phyloP scores from a whole-genome alignment of 768 basidiomycete genomes.

The Trametes cubensis region DNA sequence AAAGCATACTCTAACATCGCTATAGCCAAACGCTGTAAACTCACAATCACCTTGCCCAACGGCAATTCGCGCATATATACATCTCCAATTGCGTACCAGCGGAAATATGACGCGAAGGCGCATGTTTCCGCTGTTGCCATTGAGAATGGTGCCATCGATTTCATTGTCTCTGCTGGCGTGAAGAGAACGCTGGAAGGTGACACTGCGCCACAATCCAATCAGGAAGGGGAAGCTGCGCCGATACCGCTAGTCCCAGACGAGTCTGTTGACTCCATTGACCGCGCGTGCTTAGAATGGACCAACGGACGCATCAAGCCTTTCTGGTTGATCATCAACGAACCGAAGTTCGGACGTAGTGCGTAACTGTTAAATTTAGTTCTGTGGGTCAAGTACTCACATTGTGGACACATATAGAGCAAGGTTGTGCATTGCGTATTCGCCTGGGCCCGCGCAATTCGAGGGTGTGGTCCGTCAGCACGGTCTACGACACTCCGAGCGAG shows the following conservation, averaged over 20 bases:
- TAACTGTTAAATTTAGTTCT: conserved; percentile 33
- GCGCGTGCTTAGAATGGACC: conserved; percentile 58
- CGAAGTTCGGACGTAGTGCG: conserved; percentile 45
- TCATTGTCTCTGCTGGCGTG: conserved; percentile 51
- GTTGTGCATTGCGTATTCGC: conserved; percentile 59
- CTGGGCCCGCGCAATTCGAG: conserved; percentile 52
- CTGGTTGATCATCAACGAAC: conserved; percentile 55
- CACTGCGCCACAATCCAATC: conserved; percentile 11
- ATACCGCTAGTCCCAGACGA: conserved; percentile 9
- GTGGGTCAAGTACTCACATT: conserved; percentile 25
- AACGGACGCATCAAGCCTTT: conserved; percentile 51
- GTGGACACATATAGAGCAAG: conserved; percentile 37
- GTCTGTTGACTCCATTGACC: conserved; percentile 49
- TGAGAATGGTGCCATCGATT: conserved; percentile 62
- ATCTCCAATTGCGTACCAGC: conserved; percentile 46
- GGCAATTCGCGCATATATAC: conserved; percentile 56
- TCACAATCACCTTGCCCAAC: conserved; percentile 61
- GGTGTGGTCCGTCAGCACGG: conserved; percentile 54
- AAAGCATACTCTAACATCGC: neutral
- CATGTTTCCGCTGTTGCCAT: conserved; percentile 57
- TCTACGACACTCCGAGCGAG: conserved; percentile 41
- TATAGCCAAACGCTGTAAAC: conserved; percentile 61
- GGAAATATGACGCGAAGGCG: conserved; percentile 56
- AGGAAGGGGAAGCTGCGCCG: neutral
- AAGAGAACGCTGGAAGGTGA: conserved; percentile 37